Percentiles rank a stretch among this genome's conserved stretches.
phyloP scores from a whole-genome alignment of 768 basidiomycete species.

The Heimioporus sp. region DNA sequence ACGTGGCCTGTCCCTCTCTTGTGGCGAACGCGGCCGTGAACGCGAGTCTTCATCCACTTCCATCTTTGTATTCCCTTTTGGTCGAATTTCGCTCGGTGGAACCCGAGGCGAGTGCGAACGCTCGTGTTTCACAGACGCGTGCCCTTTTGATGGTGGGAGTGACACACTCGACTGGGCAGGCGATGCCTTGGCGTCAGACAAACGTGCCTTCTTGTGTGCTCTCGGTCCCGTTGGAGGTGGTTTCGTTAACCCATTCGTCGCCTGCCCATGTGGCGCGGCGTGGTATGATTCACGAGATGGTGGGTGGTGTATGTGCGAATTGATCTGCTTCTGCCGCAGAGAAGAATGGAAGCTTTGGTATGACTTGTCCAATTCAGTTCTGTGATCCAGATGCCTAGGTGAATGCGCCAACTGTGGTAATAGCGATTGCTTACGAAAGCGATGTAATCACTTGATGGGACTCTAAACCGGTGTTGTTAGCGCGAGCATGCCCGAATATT shows the following conservation, averaged over 20 bases:
- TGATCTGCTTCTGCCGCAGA: constrained; percentile 38
- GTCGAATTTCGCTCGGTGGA: constrained; percentile 26
- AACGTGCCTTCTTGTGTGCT: constrained; percentile 75
- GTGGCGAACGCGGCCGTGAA: constrained; percentile 42
- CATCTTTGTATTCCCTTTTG: constrained; percentile 41
- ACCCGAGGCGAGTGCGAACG: constrained; percentile 30
- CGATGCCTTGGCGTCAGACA: constrained; percentile 51
- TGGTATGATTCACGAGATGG: constrained; percentile 47
- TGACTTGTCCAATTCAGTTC: constrained; percentile 75
- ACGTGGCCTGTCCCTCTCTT: constrained; percentile 40
- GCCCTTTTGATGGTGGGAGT: constrained; percentile 27
- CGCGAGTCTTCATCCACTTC: constrained; percentile 56
- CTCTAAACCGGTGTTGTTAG: constrained; percentile 42
- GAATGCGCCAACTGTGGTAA: constrained; percentile 7
- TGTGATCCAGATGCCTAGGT: constrained; percentile 29
- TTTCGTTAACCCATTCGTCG: constrained; percentile 41
- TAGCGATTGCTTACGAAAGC: constrained; percentile 58
- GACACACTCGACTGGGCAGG: constrained; percentile 32
- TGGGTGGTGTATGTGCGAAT: constrained; percentile 32
- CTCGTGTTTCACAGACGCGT: constrained; percentile 22
- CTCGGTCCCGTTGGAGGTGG: constrained; percentile 77
- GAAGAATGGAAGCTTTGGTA: constrained; percentile 58
- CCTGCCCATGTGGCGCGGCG: constrained; percentile 28
- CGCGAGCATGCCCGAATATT: background rate
- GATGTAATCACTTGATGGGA: constrained; percentile 71